Percentiles rank a stretch among this genome's conserved stretches.
Conservation (phyloP, 2,329 filamentous ascomycete species). For the Aureobasidium sp. region DNA sequence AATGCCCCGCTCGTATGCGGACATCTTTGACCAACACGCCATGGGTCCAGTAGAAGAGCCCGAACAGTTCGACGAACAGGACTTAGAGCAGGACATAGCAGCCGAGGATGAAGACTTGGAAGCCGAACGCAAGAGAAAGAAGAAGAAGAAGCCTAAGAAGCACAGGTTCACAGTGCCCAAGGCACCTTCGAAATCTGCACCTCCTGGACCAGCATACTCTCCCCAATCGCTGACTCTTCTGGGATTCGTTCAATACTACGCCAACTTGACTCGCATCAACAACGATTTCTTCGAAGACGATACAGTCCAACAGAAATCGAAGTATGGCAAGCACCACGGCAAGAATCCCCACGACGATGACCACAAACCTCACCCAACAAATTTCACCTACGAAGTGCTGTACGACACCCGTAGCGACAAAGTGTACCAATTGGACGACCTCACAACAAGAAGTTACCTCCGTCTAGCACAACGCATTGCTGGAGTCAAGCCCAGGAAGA, state of each 20-base stretch:
- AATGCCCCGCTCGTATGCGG: neutral
- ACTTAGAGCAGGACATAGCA: neutral
- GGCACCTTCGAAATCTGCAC: slow-evolving; percentile 61
- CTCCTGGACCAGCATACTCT: slow-evolving; percentile 84
- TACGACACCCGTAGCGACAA: slow-evolving; percentile 76
- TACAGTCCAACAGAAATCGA: slow-evolving; percentile 42
- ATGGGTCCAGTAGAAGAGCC: slow-evolving; percentile 3
- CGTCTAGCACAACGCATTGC: slow-evolving; percentile 74
- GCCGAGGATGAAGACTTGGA: slow-evolving; percentile 18
- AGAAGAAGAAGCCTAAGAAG: slow-evolving; percentile 49
- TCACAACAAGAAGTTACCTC: slow-evolving; percentile 77
- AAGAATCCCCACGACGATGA: slow-evolving; percentile 44
- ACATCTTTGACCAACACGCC: neutral
- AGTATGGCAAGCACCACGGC: slow-evolving; percentile 53
- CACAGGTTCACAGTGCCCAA: slow-evolving; percentile 50
- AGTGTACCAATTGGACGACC: slow-evolving; percentile 65
- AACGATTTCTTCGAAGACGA: slow-evolving; percentile 48
- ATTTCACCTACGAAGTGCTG: slow-evolving; percentile 71
- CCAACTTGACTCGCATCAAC: slow-evolving; percentile 87
- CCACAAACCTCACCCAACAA: slow-evolving; percentile 49
- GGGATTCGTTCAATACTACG: slow-evolving; percentile 84
- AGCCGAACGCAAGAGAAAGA: slow-evolving; percentile 35
- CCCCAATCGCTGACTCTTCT: slow-evolving; percentile 71
- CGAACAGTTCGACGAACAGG: neutral
- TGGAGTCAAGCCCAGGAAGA: slow-evolving; percentile 32